phyloP scores from a whole-genome alignment of 2,329 filamentous ascomycete species.

The Colletotrichum sp. region DNA sequence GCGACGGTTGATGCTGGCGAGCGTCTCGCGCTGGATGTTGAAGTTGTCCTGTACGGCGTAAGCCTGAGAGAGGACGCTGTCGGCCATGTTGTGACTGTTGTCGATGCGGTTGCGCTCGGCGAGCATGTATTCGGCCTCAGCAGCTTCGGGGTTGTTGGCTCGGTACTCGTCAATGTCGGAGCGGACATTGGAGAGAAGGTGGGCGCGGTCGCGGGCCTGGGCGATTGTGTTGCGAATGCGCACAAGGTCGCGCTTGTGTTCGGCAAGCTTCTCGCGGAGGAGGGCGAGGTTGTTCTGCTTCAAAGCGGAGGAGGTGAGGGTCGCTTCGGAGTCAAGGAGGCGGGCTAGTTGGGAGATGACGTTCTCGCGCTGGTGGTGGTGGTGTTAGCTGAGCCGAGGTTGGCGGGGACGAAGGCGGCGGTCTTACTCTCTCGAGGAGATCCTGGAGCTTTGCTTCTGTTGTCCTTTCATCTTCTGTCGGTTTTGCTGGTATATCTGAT shows the following conservation, averaged over 20 bases:
- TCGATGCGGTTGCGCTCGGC: constrained; percentile 87
- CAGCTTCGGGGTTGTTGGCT: constrained; percentile 77
- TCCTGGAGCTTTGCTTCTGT: constrained; percentile 85
- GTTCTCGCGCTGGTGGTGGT: constrained; percentile 70
- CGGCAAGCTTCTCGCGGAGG: constrained; percentile 86
- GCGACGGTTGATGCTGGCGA: constrained; percentile 86
- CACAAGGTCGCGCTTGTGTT: constrained; percentile 83
- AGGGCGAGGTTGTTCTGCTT: constrained; percentile 96
- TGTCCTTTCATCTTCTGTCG: constrained; percentile 81
- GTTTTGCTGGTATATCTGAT: constrained; percentile 79
- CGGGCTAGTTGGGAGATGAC: constrained; percentile 84
- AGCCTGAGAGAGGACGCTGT: constrained; percentile 90
- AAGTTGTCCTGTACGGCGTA: constrained; percentile 97
- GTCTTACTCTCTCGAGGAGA: constrained; percentile 77
- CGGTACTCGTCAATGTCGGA: constrained; percentile 92
- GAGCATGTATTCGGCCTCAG: constrained; percentile 97
- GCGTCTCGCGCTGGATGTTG: constrained; percentile 81
- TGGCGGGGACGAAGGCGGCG: not conserved
- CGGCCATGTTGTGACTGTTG: constrained; percentile 86
- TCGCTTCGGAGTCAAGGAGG: constrained; percentile 90
- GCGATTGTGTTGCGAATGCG: constrained; percentile 76
- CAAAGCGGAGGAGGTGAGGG: constrained; percentile 86
- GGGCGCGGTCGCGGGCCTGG: constrained; percentile 83
- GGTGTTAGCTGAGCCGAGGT: not conserved
- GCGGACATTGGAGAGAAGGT: constrained; percentile 88